Percentiles rank a stretch among this genome's conserved stretches.
phyloP scores from a whole-genome alignment of 179 eudicot species.

The Actinidia chinensis region DNA sequence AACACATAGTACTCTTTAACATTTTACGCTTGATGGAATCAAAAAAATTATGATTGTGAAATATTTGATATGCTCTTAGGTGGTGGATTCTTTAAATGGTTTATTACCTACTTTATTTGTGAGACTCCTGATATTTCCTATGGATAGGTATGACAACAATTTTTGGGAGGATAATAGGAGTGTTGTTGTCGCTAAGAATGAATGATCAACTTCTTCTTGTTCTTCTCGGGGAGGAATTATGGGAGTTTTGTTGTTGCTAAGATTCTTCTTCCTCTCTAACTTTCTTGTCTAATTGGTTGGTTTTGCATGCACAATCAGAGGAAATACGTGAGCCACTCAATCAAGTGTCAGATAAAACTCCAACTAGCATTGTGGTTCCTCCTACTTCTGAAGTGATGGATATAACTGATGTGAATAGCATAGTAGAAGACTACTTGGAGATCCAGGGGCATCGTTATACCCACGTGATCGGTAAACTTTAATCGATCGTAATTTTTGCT shows the following conservation, averaged over 20 bases:
- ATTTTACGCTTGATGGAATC: too few species aligned
- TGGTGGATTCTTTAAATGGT: too few species aligned
- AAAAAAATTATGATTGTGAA: too few species aligned
- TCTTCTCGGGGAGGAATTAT: background rate
- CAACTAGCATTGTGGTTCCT: constrained; percentile 27
- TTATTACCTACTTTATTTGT: too few species aligned
- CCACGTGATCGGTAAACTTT: too few species aligned
- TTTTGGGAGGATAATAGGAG: background rate
- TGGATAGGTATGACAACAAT: background rate
- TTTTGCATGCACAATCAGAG: constrained; percentile 44
- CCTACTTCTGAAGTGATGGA: constrained; percentile 17
- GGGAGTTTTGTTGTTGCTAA: background rate
- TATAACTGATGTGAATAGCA: too few species aligned
- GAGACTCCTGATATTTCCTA: background rate
- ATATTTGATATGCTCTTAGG: too few species aligned
- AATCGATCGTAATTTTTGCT: too few species aligned
- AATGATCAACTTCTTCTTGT: background rate
- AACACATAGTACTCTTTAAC: too few species aligned
- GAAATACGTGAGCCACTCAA: constrained; percentile 50
- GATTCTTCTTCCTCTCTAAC: background rate
- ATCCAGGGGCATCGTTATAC: too few species aligned
- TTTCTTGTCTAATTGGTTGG: constrained; percentile 1
- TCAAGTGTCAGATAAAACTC: constrained; percentile 28
- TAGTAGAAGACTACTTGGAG: too few species aligned
- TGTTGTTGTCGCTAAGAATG: background rate